Percentiles rank a stretch among this genome's conserved stretches.
phyloP scores from a whole-genome alignment of 768 basidiomycete genomes.

The Krasilnikovozyma curviuscula region DNA sequence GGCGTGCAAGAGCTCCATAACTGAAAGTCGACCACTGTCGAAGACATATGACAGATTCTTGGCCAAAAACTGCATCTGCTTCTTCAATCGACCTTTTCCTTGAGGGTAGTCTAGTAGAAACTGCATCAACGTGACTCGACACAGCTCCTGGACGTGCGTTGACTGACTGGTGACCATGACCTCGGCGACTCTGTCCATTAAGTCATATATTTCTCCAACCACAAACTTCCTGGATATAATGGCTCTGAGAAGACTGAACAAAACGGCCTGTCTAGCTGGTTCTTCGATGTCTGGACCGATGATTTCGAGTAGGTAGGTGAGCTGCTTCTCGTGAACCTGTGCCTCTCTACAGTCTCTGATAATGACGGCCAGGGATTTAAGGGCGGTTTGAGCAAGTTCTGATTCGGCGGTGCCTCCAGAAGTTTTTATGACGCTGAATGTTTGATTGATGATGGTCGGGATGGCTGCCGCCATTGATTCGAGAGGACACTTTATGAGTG shows the following conservation, averaged over 20 bases:
- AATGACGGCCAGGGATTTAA: slow-evolving; percentile 66
- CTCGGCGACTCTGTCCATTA: slow-evolving; percentile 81
- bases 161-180: slow-evolving; percentile 90
- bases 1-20: slow-evolving; percentile 77
- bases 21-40: slow-evolving; percentile 79
- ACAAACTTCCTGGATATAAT: slow-evolving; percentile 81
- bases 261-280: slow-evolving; percentile 57
- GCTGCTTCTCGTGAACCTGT: slow-evolving; percentile 70
- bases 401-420: slow-evolving; percentile 64
- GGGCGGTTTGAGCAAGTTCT: slow-evolving; percentile 67
- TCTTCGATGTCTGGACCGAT: slow-evolving; percentile 82
- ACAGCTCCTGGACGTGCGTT: slow-evolving; percentile 71
- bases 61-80: slow-evolving; percentile 75
- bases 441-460: slow-evolving; percentile 65
- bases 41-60: slow-evolving; percentile 78
- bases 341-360: slow-evolving; percentile 73
- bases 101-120: slow-evolving; percentile 96
- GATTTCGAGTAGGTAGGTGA: slow-evolving; percentile 67
- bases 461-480: slow-evolving; percentile 52
- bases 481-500: slow-evolving; percentile 66
- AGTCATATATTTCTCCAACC: slow-evolving; percentile 87
- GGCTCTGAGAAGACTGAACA: slow-evolving; percentile 72
- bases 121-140: slow-evolving; percentile 68
- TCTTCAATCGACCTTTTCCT: slow-evolving; percentile 70
- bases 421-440: slow-evolving; percentile 59